Conservation (phyloP, 1,139 yeast genomes). For the Torulaspora globosa region DNA sequence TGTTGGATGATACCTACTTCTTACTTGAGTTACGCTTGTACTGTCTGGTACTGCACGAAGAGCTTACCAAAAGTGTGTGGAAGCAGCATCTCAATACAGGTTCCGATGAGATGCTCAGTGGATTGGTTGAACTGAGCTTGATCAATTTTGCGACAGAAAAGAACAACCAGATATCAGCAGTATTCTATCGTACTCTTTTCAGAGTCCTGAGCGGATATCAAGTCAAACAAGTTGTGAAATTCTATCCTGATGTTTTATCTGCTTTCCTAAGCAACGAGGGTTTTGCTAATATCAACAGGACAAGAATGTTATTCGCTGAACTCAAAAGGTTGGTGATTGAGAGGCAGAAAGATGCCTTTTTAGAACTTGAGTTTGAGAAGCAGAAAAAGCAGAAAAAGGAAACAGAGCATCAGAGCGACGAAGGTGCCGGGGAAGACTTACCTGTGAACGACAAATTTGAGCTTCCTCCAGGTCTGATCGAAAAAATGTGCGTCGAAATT, state of each 20-base stretch:
- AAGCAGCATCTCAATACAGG: slow-evolving; percentile 23
- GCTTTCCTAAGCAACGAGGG: slow-evolving; percentile 16
- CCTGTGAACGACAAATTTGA: slow-evolving; percentile 23
- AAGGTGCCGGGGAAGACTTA: slow-evolving; percentile 17
- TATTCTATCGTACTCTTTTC: slow-evolving; percentile 24
- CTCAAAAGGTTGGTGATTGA: slow-evolving; percentile 39
- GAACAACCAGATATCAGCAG: slow-evolving; percentile 28
- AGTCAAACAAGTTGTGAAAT: slow-evolving; percentile 12
- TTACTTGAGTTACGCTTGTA: slow-evolving; percentile 44
- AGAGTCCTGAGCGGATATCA: slow-evolving; percentile 21
- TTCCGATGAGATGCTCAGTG: slow-evolving; percentile 26
- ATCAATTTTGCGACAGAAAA: slow-evolving; percentile 19
- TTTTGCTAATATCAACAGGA: slow-evolving; percentile 26
- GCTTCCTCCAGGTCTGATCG: slow-evolving; percentile 26
- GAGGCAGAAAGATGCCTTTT: slow-evolving; percentile 53
- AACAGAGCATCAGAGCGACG: slow-evolving; percentile 28
- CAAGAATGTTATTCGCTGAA: slow-evolving; percentile 40
- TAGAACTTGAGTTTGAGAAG: slow-evolving; percentile 55
- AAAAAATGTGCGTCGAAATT: slow-evolving; percentile 12
- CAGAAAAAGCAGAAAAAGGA: slow-evolving; percentile 30
- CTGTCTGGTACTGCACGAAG: slow-evolving; percentile 44
- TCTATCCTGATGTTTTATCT: slow-evolving; percentile 24
- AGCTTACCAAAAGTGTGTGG: slow-evolving; percentile 30
- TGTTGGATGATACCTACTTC: slow-evolving; percentile 40
- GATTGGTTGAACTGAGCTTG: slow-evolving; percentile 29